Evolutionary conservation across 495 filamentous ascomycete species (phyloP), one percentile per base, ranked within the genome.

Genomic region (Tuber indicum): DNA sequence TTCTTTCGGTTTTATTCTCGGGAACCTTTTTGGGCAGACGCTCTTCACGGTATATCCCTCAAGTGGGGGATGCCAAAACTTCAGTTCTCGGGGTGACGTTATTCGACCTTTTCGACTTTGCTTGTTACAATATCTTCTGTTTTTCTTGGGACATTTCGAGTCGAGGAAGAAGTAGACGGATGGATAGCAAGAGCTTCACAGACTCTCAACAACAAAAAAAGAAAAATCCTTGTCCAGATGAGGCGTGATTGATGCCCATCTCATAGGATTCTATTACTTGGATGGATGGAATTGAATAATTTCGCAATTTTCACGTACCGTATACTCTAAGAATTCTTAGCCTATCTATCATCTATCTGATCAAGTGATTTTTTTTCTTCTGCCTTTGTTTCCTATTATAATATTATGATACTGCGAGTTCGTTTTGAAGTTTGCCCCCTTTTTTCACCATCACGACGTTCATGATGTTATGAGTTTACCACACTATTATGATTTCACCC

Each of bases 281-380:
- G 58, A 66, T 62, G 58, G 58, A 62, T 58, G 52, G 52, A 17
- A 66, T 66, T 66, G 58, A 66, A 66, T 66, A 66, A 66, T 36
- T 66, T 66, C 12, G 58, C 26, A 66, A 17, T 66, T 66, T 32
- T 66, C 58, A 17, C 32, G 26, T 36, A 66, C 32, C 32, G 26
- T 36, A 66, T 36, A 62, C 58, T 66, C 26, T 66, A 66, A 66
- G 58, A 66, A 66, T 66, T 19, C 58, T 66, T 17, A 66, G 58
- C 32, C 58, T 36, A 66, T 66, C 58, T 58, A 26, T 58, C 21
- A 26, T 58, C 23, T 66, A 66, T 36, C 58, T 36, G 32, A 66
- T 36, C 58, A 17, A 36, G 58, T 66, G 58, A 66, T 17, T 36
- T 66, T 32, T 36, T 36, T 36, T 66, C 12, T 49, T 49, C 58